phyloP scores from a whole-genome alignment of 169 alveolate genomes.

The Cytauxzoon felis region DNA sequence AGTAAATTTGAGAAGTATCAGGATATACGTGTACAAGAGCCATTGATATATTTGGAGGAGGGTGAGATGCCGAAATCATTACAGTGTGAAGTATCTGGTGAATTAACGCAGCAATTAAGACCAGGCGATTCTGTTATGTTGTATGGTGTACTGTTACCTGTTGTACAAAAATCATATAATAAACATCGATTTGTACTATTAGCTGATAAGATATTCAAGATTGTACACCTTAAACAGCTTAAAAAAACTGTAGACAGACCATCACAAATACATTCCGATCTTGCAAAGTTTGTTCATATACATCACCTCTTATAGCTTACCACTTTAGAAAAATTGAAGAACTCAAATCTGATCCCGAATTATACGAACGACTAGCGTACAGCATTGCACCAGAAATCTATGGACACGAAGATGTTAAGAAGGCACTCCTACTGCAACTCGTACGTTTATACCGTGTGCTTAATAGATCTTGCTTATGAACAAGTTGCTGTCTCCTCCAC shows the following conservation, averaged over 20 bases:
- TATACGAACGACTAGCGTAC: conserved; percentile 88
- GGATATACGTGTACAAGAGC: conserved; percentile 92
- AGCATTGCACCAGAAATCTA: conserved; percentile 96
- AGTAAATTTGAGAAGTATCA: conserved; percentile 86
- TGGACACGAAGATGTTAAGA: conserved; percentile 95
- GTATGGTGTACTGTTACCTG: conserved; percentile 87
- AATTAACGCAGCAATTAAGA: conserved; percentile 45
- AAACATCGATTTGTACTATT: conserved; percentile 62
- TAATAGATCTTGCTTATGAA: conserved; percentile 92
- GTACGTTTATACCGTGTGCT: conserved; percentile 38
- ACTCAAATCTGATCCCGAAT: conserved; percentile 71
- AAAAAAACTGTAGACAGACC: conserved; percentile 80
- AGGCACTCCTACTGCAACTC: conserved; percentile 87
- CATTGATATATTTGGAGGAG: conserved; percentile 88
- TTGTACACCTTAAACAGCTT: conserved; percentile 74
- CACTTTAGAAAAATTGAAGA: conserved; percentile 67
- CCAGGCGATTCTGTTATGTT: conserved; percentile 77
- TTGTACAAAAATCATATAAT: conserved; percentile 71
- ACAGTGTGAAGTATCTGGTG: conserved; percentile 86
- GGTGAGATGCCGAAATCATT: conserved; percentile 92
- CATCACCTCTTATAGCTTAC: too few species aligned
- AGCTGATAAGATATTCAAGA: conserved; percentile 83
- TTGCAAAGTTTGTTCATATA: too few species aligned
- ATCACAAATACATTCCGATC: conserved; percentile 43
- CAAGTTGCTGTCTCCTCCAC: too few species aligned